Base-by-base conservation (phyloP, 352 stramenopile species). In the Blastocystis sp. region DNA sequence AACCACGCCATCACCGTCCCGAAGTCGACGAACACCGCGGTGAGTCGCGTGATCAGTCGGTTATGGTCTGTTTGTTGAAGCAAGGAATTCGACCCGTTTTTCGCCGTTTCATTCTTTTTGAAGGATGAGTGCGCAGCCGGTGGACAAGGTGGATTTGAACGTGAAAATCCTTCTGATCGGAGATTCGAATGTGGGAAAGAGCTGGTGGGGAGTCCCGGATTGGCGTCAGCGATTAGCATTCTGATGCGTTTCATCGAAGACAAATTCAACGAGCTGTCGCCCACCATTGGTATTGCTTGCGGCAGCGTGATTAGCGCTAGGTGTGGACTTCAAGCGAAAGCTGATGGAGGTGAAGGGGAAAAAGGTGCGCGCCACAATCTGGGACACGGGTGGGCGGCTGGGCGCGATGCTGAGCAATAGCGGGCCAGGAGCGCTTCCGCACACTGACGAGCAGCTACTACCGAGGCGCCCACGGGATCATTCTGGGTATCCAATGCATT, bases 321-420 rank as follows among this genome's bases (percentile, higher is more conserved):
- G 93, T 79, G 94, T 97, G 66, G 94, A 97, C 78, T 97, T 96
- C 89, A 96, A 96, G 89, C 93, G 96, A 71, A 95, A 96, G 89
- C 57, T 95, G 93, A 94, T 96, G 91, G 91, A 96, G 71, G 91
- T 96, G 74, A 93, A 95, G 80, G 92, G 92, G 81, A 95, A 95
- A 84, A 93, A 92, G 89, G 95, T 96, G 89, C 96, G 96, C 90
- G 94, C 95, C 90, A 95, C 92, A 42, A 96, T 97, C 90, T 96
- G 94, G 94, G 94, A 96, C 91, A 96, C 94, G 21, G 89, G 81
- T 68, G 77, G 3, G 0, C 11, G 17, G n/a, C 24, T 4, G 42
- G 4, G 34, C 10, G 48, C 17, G 3, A 42, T 19, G 6, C 3
- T 68, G 24, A 93, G 92, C 19, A 38, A 38, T 89, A 9, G 94